A percentile compares a stretch with the other conserved stretches of the same genome.
phyloP scores from a whole-genome alignment of 176 grass and related monocot species.

The Eragrostis nindensis region DNA sequence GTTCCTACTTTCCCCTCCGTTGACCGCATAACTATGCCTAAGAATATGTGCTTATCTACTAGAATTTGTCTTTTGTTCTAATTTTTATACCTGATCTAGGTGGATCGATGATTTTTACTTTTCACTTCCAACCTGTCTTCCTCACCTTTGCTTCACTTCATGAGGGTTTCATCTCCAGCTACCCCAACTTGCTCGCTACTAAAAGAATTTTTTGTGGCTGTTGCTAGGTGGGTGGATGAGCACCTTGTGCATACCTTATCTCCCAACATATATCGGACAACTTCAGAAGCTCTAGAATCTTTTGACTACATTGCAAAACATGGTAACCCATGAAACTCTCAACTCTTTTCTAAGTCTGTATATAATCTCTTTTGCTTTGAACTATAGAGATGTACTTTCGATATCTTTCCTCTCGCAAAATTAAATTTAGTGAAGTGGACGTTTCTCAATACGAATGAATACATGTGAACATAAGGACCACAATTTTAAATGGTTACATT shows the following conservation, averaged over 20 bases:
- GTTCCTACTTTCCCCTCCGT: background rate
- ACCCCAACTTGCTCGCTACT: too few species aligned
- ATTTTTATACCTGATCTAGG: conserved; percentile 31
- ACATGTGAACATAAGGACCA: background rate
- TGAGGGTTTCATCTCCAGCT: too few species aligned
- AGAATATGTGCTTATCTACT: background rate
- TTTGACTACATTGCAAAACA: conserved; percentile 96
- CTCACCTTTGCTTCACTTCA: too few species aligned
- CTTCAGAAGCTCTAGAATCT: conserved; percentile 90
- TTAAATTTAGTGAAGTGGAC: background rate
- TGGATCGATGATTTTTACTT: too few species aligned
- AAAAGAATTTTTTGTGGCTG: too few species aligned
- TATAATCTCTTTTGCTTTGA: conserved; percentile 2
- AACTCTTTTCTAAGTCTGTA: background rate
- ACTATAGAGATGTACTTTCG: background rate
- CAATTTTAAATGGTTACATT: background rate
- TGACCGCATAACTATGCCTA: background rate
- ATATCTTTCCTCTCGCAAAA: background rate
- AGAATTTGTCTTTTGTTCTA: background rate
- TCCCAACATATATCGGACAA: conserved; percentile 94
- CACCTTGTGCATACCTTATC: conserved; percentile 91
- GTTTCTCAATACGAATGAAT: background rate
- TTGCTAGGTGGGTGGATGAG: conserved; percentile 74
- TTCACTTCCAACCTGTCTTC: too few species aligned
- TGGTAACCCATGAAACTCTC: conserved; percentile 45